Evolutionary conservation across 2,329 filamentous ascomycete genomes (phyloP), one percentile per base, ranked within the genome.

Genomic region (Ophiostoma tasmaniense): DNA sequence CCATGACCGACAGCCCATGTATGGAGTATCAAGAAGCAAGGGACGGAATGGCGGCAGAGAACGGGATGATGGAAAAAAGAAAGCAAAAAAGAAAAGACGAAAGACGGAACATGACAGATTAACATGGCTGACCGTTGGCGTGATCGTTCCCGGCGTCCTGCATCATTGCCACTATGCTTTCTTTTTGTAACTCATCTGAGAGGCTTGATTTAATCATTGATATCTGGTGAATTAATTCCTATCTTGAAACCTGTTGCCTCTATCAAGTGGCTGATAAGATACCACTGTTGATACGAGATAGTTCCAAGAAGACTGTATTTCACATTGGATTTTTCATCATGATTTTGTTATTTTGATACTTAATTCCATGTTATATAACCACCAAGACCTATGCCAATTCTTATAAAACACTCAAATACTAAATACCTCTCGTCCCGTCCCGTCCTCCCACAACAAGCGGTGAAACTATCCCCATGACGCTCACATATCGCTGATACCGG

Each of bases 381-480:
- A 6, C 10, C 50, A 13, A 52, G n/a, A 22, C 7, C 8, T 4
- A 25, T 22, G 10, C 10, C 50, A 22, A 22, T 13, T 14, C 10
- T 25, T 52, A n/a, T 52, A 8, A 22, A 8, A 22, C 22, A 25
- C 50, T 55, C 14, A 3, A 3, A n/a, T 20, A 42, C 17, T 33
- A 6, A 33, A 33, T 39, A 39, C 37, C 11, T 22, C 45, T 50
- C 45, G 45, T 50, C 45, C 45, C 45, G 45, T 20, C 45, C 45
- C 45, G 45, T 22, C 45, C 45, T 20, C 45, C 45, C n/a, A 61
- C 55, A 61, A 61, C 55, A 61, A 61, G 55, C 55, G 55, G 55
- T 61, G 55, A 61, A 61, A 61, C 50, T 62, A 33, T 20, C 52
- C 37, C 61, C 22, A 61, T 61, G 55, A 61, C 55, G 55, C 55